Evolutionary conservation across 768 basidiomycete species (phyloP).

Genomic region (Hygrophoropsis aurantiaca): DNA sequence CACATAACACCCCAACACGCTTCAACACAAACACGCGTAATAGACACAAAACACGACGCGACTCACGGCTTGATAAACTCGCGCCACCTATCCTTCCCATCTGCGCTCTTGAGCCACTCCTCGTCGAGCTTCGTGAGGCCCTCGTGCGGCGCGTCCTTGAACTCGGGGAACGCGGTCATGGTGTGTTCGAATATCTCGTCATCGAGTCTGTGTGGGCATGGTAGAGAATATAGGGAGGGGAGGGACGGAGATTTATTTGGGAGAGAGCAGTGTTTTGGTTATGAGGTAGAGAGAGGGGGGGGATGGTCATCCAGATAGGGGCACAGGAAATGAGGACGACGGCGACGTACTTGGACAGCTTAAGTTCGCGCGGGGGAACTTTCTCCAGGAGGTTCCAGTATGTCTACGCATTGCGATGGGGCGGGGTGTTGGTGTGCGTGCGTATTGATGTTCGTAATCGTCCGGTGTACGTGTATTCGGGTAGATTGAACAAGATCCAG

Average conservation of each 20-base stretch:
- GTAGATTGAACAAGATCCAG: no score
- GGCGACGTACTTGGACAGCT: slow-evolving; percentile 71
- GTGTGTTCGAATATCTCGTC: slow-evolving; percentile 88
- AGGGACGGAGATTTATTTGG: no score
- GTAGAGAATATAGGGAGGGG: slow-evolving; percentile 10
- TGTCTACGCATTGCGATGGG: slow-evolving; percentile 61
- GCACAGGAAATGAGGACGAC: slow-evolving; percentile 3
- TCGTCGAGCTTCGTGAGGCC: slow-evolving; percentile 71
- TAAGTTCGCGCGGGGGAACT: slow-evolving; percentile 72
- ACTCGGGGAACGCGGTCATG: slow-evolving; percentile 79
- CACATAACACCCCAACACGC: no score
- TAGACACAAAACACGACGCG: neutral
- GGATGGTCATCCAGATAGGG: neutral
- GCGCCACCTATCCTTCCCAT: slow-evolving; percentile 90
- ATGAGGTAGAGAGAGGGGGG: neutral
- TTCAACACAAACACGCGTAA: no score
- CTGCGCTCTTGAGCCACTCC: slow-evolving; percentile 85
- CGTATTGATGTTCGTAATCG: no score
- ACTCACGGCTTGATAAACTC: slow-evolving; percentile 76
- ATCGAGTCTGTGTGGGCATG: slow-evolving; percentile 58
- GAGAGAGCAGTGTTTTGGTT: no score
- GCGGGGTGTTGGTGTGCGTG: neutral
- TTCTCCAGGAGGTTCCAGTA: slow-evolving; percentile 93
- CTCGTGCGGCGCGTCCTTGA: slow-evolving; percentile 46
- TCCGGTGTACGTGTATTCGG: no score